Evolutionary conservation across 805 yeast genomes (phyloP).

Genomic region (Grigorovia jiainica): DNA sequence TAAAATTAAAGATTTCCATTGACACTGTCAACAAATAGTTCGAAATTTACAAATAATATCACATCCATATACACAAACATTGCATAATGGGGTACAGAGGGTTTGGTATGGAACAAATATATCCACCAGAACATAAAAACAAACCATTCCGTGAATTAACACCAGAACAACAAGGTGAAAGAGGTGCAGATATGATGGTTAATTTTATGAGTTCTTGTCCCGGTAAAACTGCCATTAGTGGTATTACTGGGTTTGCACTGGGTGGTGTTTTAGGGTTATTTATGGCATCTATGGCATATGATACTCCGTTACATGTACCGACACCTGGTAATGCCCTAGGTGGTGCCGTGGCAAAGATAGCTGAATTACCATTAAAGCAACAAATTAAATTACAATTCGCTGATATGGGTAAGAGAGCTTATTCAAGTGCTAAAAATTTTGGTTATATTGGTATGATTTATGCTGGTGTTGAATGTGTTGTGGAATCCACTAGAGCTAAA

Average conservation of each 20-base stretch:
- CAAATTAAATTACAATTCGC: conserved; percentile 85
- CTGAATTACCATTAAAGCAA: conserved; percentile 83
- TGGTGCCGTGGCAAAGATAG: conserved; percentile 40
- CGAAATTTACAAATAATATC: too few species aligned
- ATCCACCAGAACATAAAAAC: conserved; percentile 31
- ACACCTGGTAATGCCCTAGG: conserved; percentile 9
- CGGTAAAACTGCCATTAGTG: conserved; percentile 84
- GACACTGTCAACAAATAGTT: too few species aligned
- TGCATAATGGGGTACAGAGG: conserved; percentile 32
- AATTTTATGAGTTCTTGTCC: conserved; percentile 88
- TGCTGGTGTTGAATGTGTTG: conserved; percentile 85
- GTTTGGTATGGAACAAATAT: conserved; percentile 33
- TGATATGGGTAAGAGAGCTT: conserved; percentile 89
- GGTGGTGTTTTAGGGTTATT: conserved; percentile 95
- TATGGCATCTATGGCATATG: conserved; percentile 63
- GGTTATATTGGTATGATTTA: conserved; percentile 88
- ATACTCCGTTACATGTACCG: conserved; percentile 31
- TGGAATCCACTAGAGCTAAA: conserved; percentile 79
- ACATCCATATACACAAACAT: background rate
- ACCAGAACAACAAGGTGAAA: conserved; percentile 87
- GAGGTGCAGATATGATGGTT: conserved; percentile 77
- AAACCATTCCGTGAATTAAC: conserved; percentile 63
- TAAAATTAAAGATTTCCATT: too few species aligned
- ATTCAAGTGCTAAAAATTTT: conserved; percentile 82
- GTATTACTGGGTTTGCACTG: conserved; percentile 85